Conservation (phyloP, 225 moss, liverwort and hornwort genomes). For the Polytrichum formosum region DNA sequence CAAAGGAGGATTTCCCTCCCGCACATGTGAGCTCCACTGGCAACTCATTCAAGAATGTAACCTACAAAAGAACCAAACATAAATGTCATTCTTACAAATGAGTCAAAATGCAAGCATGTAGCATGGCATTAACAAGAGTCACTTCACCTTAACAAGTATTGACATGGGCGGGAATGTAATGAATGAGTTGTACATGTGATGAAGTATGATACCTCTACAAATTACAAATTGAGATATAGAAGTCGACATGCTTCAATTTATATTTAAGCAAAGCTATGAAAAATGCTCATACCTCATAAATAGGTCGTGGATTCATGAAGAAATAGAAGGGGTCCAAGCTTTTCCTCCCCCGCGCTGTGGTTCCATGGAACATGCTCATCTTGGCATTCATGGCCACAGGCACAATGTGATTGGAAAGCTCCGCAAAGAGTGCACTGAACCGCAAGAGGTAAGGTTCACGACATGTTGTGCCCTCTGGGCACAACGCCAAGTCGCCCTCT, state of each 20-base stretch:
- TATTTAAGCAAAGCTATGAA: too few relatives aligned
- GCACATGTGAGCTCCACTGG: constrained; percentile 57
- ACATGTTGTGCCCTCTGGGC: constrained; percentile 79
- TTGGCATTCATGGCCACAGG: constrained; percentile 60
- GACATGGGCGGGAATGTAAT: too few relatives aligned
- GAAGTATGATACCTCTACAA: too few relatives aligned
- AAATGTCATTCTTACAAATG: too few relatives aligned
- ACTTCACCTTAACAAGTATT: too few relatives aligned
- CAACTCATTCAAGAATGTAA: constrained; percentile 50
- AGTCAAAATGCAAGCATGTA: too few relatives aligned
- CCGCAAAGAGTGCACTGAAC: constrained; percentile 70
- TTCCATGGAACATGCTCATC: constrained; percentile 72
- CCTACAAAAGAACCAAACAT: constrained; percentile 2
- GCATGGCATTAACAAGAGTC: too few relatives aligned
- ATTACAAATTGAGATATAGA: too few relatives aligned
- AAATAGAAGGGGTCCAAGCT: constrained; percentile 67
- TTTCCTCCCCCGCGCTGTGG: constrained; percentile 62
- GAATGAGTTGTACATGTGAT: too few relatives aligned
- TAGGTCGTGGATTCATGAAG: constrained; percentile 64
- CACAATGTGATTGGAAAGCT: constrained; percentile 64
- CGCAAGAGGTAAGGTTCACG: constrained; percentile 63
- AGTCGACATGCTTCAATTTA: too few relatives aligned
- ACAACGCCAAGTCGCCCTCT: constrained; percentile 65
- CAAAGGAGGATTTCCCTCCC: constrained; percentile 54
- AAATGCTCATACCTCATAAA: constrained; percentile 37